phyloP scores from a whole-genome alignment of 2,329 filamentous ascomycete species.

The Arthrobotrys iridis region DNA sequence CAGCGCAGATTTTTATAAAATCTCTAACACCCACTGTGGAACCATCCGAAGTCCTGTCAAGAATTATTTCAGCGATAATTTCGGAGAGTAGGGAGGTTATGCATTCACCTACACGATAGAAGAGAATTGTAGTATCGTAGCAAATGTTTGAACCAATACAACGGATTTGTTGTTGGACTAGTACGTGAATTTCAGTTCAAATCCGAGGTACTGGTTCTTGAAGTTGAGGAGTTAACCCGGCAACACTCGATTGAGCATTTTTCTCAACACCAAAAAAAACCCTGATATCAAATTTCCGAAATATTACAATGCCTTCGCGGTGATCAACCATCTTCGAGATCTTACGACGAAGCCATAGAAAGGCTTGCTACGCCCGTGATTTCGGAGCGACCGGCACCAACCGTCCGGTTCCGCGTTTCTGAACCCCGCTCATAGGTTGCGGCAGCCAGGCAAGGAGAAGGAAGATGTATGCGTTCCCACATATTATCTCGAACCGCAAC shows the following conservation, averaged over 20 bases:
- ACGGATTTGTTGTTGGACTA: no score
- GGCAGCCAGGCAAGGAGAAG: neutral
- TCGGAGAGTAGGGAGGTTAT: no score
- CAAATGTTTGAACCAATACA: no score
- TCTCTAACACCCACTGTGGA: no score
- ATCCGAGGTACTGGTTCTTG: no score
- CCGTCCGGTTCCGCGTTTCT: no score
- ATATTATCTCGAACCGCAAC: neutral
- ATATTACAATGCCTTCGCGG: neutral
- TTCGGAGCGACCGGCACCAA: neutral
- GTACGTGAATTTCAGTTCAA: no score
- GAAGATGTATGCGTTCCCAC: slow-evolving; percentile 45
- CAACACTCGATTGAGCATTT: neutral
- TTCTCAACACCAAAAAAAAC: neutral
- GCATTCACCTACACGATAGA: no score
- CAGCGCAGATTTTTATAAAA: no score
- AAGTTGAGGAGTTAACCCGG: neutral
- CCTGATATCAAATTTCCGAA: neutral
- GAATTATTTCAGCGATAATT: no score
- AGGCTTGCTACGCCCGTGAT: neutral
- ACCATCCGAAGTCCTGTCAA: no score
- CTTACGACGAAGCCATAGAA: neutral
- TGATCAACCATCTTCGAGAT: neutral
- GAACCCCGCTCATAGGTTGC: neutral
- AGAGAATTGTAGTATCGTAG: no score